A percentile compares a stretch with the other conserved stretches of the same genome.
Conservation (phyloP, 2,329 filamentous ascomycete species). For the Penicillium expansum region DNA sequence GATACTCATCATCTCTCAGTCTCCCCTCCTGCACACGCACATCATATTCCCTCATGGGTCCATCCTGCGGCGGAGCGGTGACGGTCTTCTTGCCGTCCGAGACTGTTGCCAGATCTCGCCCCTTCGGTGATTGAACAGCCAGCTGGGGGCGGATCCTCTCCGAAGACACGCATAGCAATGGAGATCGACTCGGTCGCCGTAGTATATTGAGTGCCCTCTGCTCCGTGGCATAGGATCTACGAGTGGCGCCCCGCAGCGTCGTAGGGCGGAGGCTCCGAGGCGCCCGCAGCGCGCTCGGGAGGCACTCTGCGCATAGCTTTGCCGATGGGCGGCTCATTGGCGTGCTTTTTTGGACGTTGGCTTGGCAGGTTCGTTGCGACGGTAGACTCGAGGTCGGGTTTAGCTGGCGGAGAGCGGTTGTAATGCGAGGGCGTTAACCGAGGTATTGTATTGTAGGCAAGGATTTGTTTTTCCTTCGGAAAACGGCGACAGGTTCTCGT, state of each 20-base stretch:
- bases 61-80: slow-evolving; percentile 37
- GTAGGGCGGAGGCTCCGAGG: slow-evolving; percentile 18
- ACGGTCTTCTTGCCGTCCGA: slow-evolving; percentile 13
- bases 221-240: slow-evolving; percentile 18
- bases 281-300: slow-evolving; percentile 27
- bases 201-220: slow-evolving; percentile 14
- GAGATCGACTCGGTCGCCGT: background rate
- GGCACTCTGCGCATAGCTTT: slow-evolving; percentile 31
- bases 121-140: slow-evolving; percentile 18
- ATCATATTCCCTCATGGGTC: slow-evolving; percentile 87
- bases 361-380: slow-evolving; percentile 1
- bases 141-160: slow-evolving; percentile 13
- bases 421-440: slow-evolving; percentile 18
- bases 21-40: slow-evolving; percentile 69
- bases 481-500: background rate
- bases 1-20: slow-evolving; percentile 83
- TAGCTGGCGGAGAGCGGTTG: slow-evolving; percentile 1
- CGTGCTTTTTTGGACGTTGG: background rate
- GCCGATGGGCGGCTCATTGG: slow-evolving; percentile 33
- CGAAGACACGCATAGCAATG: background rate
- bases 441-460: slow-evolving; percentile 20
- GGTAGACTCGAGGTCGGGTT: background rate
- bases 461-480: slow-evolving; percentile 17
- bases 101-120: slow-evolving; percentile 20
- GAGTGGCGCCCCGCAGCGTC: slow-evolving; percentile 16